phyloP scores from a whole-genome alignment of 768 basidiomycete species.

The Lentinula raphanica region DNA sequence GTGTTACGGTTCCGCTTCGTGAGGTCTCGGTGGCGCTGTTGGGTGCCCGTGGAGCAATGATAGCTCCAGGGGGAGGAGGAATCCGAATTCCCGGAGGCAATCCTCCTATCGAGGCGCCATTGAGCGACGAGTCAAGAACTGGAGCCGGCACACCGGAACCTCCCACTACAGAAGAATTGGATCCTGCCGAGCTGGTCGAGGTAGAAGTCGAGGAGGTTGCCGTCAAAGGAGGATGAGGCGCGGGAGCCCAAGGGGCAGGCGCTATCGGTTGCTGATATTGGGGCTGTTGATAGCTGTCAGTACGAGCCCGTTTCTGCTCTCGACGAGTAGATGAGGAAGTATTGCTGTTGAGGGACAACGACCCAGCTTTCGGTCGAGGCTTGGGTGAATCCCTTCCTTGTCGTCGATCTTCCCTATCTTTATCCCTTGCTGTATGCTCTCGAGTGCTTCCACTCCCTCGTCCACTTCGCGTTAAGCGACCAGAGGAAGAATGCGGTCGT shows the following conservation, averaged over 20 bases:
- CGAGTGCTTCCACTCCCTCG: not conserved
- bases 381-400: not conserved
- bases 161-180: not conserved
- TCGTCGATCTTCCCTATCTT: not conserved
- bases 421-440: not conserved
- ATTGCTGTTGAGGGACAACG: not conserved
- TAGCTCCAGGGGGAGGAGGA: conserved; percentile 17
- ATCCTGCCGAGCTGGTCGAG: not conserved
- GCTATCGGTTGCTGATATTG: conserved; percentile 5
- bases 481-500: not conserved
- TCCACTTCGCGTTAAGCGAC: not conserved
- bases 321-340: not conserved
- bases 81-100: conserved; percentile 7
- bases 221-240: not conserved
- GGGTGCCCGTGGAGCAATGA: conserved; percentile 7
- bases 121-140: not conserved
- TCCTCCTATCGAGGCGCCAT: not conserved
- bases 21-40: not conserved
- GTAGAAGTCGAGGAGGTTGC: not conserved
- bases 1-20: not conserved
- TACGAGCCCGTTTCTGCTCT: not conserved
- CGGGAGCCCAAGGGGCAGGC: conserved; percentile 6
- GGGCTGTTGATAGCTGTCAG: conserved; percentile 1
- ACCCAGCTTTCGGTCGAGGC: not conserved
- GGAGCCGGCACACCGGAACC: not conserved